phyloP scores from a whole-genome alignment of 129 eudicot genomes.

The Arctium lappa region DNA sequence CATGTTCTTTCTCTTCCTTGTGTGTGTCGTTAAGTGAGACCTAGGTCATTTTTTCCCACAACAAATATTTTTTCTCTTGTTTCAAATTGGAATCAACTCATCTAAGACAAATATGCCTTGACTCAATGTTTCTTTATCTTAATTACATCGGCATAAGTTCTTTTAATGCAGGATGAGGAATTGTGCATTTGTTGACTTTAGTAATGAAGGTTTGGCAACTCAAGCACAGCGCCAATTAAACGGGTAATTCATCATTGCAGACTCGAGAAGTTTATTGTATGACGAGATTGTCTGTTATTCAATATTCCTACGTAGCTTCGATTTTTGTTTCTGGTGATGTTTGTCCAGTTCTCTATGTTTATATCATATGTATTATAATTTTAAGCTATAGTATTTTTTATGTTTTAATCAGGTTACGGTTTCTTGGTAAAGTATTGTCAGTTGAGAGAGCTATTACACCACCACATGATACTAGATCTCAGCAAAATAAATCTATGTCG shows the following conservation, averaged over 20 bases:
- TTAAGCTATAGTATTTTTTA: not conserved
- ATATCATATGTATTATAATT: not conserved
- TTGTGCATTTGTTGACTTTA: slow-evolving; percentile 89
- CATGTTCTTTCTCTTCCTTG: not conserved
- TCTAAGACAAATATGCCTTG: not conserved
- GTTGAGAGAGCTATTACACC: slow-evolving; percentile 70
- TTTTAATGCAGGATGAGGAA: slow-evolving; percentile 61
- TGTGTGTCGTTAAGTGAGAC: not conserved
- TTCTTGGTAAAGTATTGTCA: slow-evolving; percentile 91
- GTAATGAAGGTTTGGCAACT: slow-evolving; percentile 54
- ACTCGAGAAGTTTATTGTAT: not conserved
- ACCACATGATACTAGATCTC: slow-evolving; percentile 26
- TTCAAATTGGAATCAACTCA: too few relatives aligned
- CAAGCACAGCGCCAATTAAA: slow-evolving; percentile 88
- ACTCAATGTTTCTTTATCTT: slow-evolving; percentile 9
- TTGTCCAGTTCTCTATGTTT: not conserved
- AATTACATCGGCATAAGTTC: slow-evolving; percentile 7
- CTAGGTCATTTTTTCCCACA: not conserved
- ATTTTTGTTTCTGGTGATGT: not conserved
- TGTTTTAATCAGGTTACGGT: slow-evolving; percentile 51
- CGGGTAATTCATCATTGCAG: slow-evolving; percentile 46
- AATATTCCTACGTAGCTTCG: not conserved
- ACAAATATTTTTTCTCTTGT: not conserved
- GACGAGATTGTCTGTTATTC: not conserved
- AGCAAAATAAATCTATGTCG: slow-evolving; percentile 27